A percentile compares a stretch with the other conserved stretches of the same genome.
Evolutionary conservation across 2,329 filamentous ascomycete genomes (phyloP).

Genomic region (Hymenoscyphus albidus): DNA sequence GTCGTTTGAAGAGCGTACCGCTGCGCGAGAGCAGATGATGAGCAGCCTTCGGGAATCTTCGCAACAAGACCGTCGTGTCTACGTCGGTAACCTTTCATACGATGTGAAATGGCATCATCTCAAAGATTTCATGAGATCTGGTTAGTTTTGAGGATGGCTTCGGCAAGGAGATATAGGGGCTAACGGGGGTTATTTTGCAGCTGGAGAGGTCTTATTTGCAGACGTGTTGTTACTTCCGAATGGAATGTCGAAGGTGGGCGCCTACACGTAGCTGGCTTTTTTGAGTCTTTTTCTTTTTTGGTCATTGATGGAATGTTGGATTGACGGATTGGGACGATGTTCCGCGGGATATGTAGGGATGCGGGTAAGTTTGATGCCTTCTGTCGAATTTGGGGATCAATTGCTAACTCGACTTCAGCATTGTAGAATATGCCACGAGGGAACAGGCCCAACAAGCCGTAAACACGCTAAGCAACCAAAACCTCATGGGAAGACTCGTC

Average conservation of each 20-base stretch:
- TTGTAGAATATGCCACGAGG: constrained; percentile 99
- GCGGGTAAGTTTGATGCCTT: constrained; percentile 70
- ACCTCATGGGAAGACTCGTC: constrained; percentile 95
- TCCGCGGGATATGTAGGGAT: constrained; percentile 94
- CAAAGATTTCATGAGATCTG: constrained; percentile 99
- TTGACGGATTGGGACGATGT: constrained; percentile 98
- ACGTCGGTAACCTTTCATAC: constrained; percentile 97
- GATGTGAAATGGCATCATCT: constrained; percentile 99
- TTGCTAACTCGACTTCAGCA: constrained; percentile 52
- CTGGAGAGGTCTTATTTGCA: constrained; percentile 98
- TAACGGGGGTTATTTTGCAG: constrained; percentile 47
- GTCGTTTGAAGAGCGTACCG: constrained; percentile 77
- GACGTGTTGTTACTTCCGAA: constrained; percentile 99
- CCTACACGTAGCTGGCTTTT: constrained; percentile 82
- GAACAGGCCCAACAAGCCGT: constrained; percentile 98
- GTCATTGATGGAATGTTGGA: constrained; percentile 85
- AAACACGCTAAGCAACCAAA: constrained; percentile 97
- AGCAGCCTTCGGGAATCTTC: constrained; percentile 88
- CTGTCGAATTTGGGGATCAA: neutral
- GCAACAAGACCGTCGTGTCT: constrained; percentile 98
- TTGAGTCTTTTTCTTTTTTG: constrained; percentile 54
- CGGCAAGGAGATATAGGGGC: constrained; percentile 38
- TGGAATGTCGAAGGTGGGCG: constrained; percentile 99
- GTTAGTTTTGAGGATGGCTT: constrained; percentile 52
- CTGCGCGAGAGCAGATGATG: constrained; percentile 94